Evolutionary conservation across 192 early-diverging fungal species (phyloP).

Genomic region (Cetraspora pellucida): DNA sequence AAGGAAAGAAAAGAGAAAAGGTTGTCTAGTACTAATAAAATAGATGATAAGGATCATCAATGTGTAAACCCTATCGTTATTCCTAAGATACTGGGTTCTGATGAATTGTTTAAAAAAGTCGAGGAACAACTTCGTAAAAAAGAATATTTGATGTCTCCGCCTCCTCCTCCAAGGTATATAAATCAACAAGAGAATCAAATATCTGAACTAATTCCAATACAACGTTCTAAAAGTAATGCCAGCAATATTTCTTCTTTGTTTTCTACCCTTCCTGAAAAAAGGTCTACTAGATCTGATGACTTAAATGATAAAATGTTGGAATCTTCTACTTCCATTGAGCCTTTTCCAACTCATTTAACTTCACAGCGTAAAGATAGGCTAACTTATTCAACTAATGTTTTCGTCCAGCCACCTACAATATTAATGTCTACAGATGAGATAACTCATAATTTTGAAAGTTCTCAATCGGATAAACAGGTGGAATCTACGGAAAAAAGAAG

Average conservation of each 20-base stretch:
- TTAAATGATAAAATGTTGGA: background rate
- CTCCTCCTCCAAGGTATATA: constrained; percentile 2
- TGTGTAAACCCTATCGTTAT: background rate
- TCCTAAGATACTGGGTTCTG: background rate
- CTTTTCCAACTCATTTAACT: constrained; percentile 19
- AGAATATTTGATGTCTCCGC: background rate
- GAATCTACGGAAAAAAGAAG: background rate
- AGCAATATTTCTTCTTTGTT: background rate
- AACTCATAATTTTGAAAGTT: too few relatives aligned
- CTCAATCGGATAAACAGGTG: too few relatives aligned
- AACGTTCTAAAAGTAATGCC: background rate
- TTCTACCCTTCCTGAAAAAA: background rate
- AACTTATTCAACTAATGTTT: background rate
- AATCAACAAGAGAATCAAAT: background rate
- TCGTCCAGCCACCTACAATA: background rate
- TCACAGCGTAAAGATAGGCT: background rate
- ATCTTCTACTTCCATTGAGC: background rate
- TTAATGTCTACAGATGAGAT: background rate
- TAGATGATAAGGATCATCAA: background rate
- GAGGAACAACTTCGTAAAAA: background rate
- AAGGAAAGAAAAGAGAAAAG: background rate
- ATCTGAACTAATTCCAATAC: background rate
- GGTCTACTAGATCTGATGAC: background rate
- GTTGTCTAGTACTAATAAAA: background rate
- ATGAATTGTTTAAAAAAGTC: background rate